A percentile compares a stretch with the other conserved stretches of the same genome.
These are phyloP conservation scores for Moesziomyces globuligerus DNA, from an alignment of 1,284 basidiomycete genomes.

Conservation along the genomic window DNA sequence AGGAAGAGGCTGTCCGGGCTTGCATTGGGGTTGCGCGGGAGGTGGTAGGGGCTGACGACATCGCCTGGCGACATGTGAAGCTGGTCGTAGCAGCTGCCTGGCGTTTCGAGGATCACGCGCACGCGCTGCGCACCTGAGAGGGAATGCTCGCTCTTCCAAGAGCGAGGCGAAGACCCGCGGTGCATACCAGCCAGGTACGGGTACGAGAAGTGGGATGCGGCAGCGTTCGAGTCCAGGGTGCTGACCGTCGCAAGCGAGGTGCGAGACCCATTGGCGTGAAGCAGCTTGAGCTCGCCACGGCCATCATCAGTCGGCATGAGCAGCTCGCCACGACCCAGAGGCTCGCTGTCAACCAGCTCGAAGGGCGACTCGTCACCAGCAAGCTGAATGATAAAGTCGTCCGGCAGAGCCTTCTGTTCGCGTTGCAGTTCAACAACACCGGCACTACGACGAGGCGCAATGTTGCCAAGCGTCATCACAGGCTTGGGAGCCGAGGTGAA, in stretches of 20 bases:
- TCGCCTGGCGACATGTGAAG: constrained; percentile 27
- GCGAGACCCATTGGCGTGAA: constrained; percentile 11
- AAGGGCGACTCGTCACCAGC: constrained; percentile 19
- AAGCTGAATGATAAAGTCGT: constrained; percentile 40
- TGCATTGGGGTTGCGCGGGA: constrained; percentile 25
- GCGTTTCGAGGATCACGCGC: constrained; percentile 23
- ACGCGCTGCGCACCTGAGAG: constrained; percentile 6
- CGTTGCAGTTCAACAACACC: not conserved
- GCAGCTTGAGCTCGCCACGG: not conserved
- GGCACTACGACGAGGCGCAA: constrained; percentile 7
- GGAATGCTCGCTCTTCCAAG: not conserved
- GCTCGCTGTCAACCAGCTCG: not conserved
- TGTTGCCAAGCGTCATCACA: constrained; percentile 18
- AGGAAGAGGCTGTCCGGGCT: constrained; percentile 38
- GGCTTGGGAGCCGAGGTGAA: constrained; percentile 18
- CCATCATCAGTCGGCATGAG: constrained; percentile 5
- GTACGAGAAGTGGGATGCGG: constrained; percentile 53
- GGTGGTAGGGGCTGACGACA: constrained; percentile 19
- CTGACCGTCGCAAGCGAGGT: constrained; percentile 9
- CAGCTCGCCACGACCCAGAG: constrained; percentile 9
- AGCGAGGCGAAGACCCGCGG: constrained; percentile 6
- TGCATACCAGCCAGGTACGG: constrained; percentile 57
- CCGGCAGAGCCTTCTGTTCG: constrained; percentile 20
- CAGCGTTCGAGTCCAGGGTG: constrained; percentile 7
- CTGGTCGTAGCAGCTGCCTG: constrained; percentile 4